These are phyloP conservation scores for Urostyla sp. DNA, from an alignment of 73 alveolate genomes.

Conservation along the genomic window DNA sequence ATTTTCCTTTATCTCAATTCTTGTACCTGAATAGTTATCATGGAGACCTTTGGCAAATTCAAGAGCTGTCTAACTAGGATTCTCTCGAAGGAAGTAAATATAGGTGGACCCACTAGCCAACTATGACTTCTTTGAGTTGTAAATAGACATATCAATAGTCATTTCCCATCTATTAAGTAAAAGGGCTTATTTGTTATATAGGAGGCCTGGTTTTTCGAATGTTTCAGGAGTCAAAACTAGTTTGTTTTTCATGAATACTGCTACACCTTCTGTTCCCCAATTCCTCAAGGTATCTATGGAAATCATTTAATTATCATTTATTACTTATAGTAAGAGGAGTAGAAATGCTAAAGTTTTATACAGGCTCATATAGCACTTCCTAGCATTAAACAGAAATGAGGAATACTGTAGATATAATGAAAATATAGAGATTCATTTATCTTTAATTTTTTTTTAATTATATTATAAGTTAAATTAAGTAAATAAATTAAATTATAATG, in stretches of 20 bases:
- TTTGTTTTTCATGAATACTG: constrained; percentile 19
- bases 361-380: no score
- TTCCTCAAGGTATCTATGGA: background rate
- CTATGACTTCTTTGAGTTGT: constrained; percentile 14
- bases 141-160: constrained; percentile 15
- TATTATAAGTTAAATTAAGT: no score
- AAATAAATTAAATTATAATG: no score
- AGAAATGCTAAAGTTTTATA: no score
- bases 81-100: constrained; percentile 13
- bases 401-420: background rate
- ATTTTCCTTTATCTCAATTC: constrained; percentile 46
- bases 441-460: no score
- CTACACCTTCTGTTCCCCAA: constrained; percentile 9
- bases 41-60: constrained; percentile 44
- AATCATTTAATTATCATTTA: no score
- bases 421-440: no score
- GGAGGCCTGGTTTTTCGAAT: constrained; percentile 48
- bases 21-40: background rate
- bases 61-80: constrained; percentile 21
- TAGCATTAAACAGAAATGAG: no score
- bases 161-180: constrained; percentile 24
- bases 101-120: constrained; percentile 37
- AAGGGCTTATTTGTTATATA: constrained; percentile 18
- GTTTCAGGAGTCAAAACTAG: constrained; percentile 44
- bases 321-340: no score